Evolutionary conservation across 108 stramenopile genomes (phyloP).

Genomic region (Aureococcus anophagefferens): DNA sequence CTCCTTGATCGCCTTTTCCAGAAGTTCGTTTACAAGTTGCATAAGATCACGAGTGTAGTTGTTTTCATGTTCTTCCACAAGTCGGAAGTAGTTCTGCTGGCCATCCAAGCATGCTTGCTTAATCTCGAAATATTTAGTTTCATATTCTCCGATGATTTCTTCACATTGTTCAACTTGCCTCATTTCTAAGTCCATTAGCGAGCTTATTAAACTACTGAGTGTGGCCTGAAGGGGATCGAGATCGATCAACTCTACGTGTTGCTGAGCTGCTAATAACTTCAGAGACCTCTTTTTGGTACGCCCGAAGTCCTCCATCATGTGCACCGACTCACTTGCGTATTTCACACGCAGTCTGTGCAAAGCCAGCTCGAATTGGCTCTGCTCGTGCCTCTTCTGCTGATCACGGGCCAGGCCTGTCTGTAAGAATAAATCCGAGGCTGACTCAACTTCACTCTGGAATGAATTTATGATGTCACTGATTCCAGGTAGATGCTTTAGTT

Average conservation of each 20-base stretch:
- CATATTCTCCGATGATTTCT: conserved; percentile 42
- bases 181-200: conserved; percentile 45
- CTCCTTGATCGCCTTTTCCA: conserved; percentile 14
- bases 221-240: neutral
- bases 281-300: conserved; percentile 10
- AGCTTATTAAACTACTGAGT: neutral
- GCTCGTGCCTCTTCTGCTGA: conserved; percentile 11
- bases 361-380: conserved; percentile 14
- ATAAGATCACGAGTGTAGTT: conserved; percentile 23
- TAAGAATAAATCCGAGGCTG: conserved; percentile 16
- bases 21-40: conserved; percentile 27
- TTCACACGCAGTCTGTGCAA: conserved; percentile 10
- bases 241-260: neutral
- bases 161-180: conserved; percentile 48
- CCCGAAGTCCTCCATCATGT: conserved; percentile 20
- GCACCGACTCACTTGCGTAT: conserved; percentile 8
- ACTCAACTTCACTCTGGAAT: conserved; percentile 25
- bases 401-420: conserved; percentile 15
- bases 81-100: conserved; percentile 44
- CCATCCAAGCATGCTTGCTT: conserved; percentile 38
- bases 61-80: conserved; percentile 44
- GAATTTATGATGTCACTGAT: conserved; percentile 30
- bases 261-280: neutral
- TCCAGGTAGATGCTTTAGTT: conserved; percentile 38
- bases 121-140: conserved; percentile 31